These are phyloP conservation scores for Gyromitra esculenta DNA, from an alignment of 2,329 filamentous ascomycete species.

Conservation along the genomic window DNA sequence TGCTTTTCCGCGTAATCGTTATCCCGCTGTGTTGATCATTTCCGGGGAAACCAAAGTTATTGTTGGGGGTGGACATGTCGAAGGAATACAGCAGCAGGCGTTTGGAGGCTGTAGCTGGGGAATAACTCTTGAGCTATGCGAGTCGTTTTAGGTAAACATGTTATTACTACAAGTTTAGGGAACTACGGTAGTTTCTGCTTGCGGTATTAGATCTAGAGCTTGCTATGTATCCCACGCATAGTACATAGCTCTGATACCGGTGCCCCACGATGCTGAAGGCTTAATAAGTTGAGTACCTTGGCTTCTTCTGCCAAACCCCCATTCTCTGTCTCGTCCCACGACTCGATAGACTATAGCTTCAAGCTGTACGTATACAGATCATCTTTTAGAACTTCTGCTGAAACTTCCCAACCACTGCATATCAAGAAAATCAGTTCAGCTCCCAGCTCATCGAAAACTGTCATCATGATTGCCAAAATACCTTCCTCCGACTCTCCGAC, in stretches of 20 bases:
- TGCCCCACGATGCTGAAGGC: not conserved
- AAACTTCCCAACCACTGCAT: not conserved
- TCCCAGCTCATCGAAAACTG: not conserved
- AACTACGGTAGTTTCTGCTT: not conserved
- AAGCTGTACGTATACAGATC: not conserved
- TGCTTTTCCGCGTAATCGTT: not conserved
- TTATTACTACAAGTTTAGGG: not conserved
- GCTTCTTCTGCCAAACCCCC: not conserved
- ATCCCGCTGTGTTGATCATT: not conserved
- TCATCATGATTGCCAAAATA: conserved; percentile 1
- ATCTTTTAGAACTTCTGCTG: not conserved
- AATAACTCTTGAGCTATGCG: not conserved
- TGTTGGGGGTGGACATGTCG: not conserved
- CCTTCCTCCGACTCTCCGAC: not conserved
- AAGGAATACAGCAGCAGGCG: not conserved
- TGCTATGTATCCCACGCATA: not conserved
- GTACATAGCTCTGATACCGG: not conserved
- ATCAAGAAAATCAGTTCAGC: not conserved
- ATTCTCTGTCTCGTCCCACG: not conserved
- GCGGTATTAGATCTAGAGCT: not conserved
- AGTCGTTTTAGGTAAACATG: not conserved
- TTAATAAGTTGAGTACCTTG: not conserved
- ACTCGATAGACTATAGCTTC: not conserved
- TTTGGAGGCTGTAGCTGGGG: not conserved
- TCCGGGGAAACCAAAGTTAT: not conserved